Conservation (phyloP, 148 eudicot genomes). For the Spergularia marina region DNA sequence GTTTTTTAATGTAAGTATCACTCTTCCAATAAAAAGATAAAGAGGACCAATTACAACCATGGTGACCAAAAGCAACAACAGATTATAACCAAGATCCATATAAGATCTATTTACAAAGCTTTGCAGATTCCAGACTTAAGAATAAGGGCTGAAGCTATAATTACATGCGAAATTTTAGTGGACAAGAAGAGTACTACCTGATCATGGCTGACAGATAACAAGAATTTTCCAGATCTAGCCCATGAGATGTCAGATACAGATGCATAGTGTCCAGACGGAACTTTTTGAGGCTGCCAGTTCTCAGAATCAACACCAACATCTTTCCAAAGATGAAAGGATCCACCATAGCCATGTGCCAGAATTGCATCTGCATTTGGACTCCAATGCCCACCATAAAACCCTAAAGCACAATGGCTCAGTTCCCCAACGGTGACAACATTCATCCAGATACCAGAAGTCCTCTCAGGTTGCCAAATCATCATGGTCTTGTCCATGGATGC, state of each 20-base stretch:
- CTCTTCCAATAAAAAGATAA: neutral
- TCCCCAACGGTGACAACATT: conserved; percentile 98
- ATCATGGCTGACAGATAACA: conserved; percentile 89
- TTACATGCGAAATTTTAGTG: neutral
- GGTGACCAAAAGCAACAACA: neutral
- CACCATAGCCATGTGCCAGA: conserved; percentile 99
- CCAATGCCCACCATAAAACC: conserved; percentile 98
- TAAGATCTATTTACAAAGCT: neutral
- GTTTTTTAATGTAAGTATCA: neutral
- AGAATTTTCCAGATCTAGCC: conserved; percentile 74
- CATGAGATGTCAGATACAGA: conserved; percentile 78
- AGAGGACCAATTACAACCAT: neutral
- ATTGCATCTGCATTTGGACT: conserved; percentile 69
- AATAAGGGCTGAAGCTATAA: too few relatives aligned
- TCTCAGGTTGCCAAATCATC: conserved; percentile 99
- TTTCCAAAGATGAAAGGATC: conserved; percentile 94
- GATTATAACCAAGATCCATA: neutral
- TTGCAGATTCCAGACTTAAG: neutral
- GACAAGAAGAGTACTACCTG: conserved; percentile 50
- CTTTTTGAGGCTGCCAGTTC: conserved; percentile 91
- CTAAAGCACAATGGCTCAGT: conserved; percentile 93
- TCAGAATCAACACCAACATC: conserved; percentile 60
- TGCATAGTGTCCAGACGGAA: conserved; percentile 88
- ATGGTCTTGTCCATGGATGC: conserved; percentile 99
- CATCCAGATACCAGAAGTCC: conserved; percentile 93